Conservation (phyloP, 2,329 filamentous ascomycete genomes). For the Thyridium curvatum region DNA sequence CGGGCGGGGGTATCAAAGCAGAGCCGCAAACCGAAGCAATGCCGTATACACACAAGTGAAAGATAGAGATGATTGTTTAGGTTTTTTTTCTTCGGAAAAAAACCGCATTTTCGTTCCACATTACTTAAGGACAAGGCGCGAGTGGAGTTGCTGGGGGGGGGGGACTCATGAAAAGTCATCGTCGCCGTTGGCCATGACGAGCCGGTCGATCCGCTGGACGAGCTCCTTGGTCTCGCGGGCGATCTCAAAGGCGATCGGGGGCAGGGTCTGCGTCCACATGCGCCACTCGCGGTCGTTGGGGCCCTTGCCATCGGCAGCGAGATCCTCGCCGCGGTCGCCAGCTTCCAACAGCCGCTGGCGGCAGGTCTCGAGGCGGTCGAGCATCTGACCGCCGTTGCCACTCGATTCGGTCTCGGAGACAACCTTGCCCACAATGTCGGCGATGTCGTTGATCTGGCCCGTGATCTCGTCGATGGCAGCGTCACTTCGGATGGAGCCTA, state of each 20-base stretch:
- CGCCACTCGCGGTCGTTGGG: slow-evolving; percentile 51
- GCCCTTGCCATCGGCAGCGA: slow-evolving; percentile 44
- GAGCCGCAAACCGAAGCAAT: background rate
- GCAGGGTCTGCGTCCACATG: slow-evolving; percentile 63
- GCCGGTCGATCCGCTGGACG: slow-evolving; percentile 27
- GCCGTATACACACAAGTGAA: background rate
- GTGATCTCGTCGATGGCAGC: slow-evolving; percentile 58
- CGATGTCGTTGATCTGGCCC: slow-evolving; percentile 65
- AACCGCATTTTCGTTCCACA: background rate
- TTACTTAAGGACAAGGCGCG: background rate
- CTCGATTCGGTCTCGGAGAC: slow-evolving; percentile 57
- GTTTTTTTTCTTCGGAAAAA: too few relatives aligned
- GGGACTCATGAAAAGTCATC: slow-evolving; percentile 20
- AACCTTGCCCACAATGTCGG: slow-evolving; percentile 63
- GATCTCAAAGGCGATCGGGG: slow-evolving; percentile 82
- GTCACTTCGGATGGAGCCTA: slow-evolving; percentile 63
- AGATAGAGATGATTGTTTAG: too few relatives aligned
- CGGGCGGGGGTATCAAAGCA: slow-evolving; percentile 7
- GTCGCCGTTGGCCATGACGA: slow-evolving; percentile 12
- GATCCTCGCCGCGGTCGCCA: slow-evolving; percentile 52
- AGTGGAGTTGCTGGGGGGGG: background rate
- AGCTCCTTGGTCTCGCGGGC: slow-evolving; percentile 76
- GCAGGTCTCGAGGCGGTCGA: slow-evolving; percentile 54
- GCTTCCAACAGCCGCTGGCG: slow-evolving; percentile 60
- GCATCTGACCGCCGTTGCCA: slow-evolving; percentile 42